A percentile compares a stretch with the other conserved stretches of the same genome.
These are phyloP conservation scores for Eimeria praecox DNA, from an alignment of 169 alveolate species.

Conservation along the genomic window DNA sequence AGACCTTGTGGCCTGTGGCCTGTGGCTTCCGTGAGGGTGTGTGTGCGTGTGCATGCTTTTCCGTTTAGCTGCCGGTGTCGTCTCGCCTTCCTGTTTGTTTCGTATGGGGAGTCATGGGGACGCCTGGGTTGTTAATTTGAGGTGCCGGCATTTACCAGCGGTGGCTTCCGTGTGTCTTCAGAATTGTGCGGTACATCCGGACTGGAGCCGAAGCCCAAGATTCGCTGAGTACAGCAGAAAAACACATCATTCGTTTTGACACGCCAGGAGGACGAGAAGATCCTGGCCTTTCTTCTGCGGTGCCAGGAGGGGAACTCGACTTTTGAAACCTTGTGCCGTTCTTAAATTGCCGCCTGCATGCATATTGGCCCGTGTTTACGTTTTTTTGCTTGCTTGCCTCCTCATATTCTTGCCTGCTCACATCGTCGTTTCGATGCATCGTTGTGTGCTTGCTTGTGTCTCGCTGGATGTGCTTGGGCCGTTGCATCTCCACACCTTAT, in stretches of 20 bases:
- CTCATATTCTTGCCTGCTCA: background rate
- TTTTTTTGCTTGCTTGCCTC: background rate
- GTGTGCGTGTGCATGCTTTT: background rate
- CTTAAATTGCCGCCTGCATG: background rate
- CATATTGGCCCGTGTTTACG: background rate
- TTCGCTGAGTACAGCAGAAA: conserved; percentile 59
- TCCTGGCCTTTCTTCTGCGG: background rate
- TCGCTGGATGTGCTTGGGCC: background rate
- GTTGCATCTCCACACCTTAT: background rate
- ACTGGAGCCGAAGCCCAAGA: conserved; percentile 80
- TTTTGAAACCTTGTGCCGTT: background rate
- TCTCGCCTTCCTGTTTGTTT: background rate
- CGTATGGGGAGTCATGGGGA: background rate
- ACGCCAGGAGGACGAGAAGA: conserved; percentile 31
- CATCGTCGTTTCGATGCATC: background rate
- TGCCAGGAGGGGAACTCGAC: conserved; percentile 22
- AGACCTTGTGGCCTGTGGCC: background rate
- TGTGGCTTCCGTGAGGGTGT: background rate
- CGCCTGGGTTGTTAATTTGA: background rate
- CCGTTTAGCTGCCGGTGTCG: background rate
- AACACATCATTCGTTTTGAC: conserved; percentile 74
- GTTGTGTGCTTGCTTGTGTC: background rate
- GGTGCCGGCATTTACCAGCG: background rate
- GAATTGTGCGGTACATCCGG: conserved; percentile 78
- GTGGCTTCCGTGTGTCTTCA: background rate